Percentiles rank a stretch among this genome's conserved stretches.
These are phyloP conservation scores for Pythium oligandrum DNA, from an alignment of 352 stramenopile species.

Conservation along the genomic window DNA sequence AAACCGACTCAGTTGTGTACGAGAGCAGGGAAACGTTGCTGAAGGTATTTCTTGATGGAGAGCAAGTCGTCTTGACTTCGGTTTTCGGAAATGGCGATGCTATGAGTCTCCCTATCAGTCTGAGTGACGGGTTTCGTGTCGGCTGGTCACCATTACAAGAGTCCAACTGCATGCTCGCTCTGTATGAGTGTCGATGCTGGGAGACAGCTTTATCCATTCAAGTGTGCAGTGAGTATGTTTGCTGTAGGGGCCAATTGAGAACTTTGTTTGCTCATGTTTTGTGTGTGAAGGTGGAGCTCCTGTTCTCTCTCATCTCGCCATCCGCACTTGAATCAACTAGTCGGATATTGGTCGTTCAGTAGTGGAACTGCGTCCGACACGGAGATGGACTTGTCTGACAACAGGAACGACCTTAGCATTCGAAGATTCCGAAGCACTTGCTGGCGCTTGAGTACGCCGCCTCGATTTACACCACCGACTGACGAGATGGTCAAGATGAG, in stretches of 20 bases:
- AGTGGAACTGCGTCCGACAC: constrained; percentile 2
- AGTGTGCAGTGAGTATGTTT: not conserved
- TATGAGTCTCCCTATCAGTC: constrained; percentile 1
- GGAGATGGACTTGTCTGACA: constrained; percentile 16
- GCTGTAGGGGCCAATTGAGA: not conserved
- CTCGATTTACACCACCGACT: constrained; percentile 1
- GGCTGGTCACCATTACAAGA: constrained; percentile 9
- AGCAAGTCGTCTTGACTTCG: not conserved
- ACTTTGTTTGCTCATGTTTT: constrained; percentile 2
- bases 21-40: not conserved
- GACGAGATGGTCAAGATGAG: not conserved
- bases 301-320: constrained; percentile 6
- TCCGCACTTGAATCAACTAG: constrained; percentile 3
- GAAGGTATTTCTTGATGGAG: constrained; percentile 11
- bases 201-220: not conserved
- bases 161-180: constrained; percentile 7
- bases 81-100: too few relatives aligned
- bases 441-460: constrained; percentile 11
- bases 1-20: too few relatives aligned
- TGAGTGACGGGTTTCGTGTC: constrained; percentile 4
- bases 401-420: constrained; percentile 8
- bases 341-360: constrained; percentile 14
- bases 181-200: constrained; percentile 22
- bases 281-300: constrained; percentile 10
- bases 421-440: not conserved